Evolutionary conservation across 176 grass and related monocot genomes (phyloP).

Genomic region (Typha latifolia): DNA sequence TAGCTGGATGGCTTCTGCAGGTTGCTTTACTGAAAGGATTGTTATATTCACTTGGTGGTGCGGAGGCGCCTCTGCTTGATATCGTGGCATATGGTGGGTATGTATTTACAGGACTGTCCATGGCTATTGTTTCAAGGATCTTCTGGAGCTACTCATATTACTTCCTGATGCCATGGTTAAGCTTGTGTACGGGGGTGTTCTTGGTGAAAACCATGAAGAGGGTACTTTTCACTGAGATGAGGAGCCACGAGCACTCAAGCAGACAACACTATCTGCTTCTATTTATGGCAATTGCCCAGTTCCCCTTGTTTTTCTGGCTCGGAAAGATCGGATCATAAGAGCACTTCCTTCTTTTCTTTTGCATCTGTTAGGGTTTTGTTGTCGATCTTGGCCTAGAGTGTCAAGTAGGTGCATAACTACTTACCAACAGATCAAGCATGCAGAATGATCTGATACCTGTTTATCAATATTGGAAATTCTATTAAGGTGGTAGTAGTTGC

Average conservation of each 20-base stretch:
- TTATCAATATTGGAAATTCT: no score
- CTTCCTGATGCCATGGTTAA: conserved; percentile 66
- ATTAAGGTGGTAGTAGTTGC: no score
- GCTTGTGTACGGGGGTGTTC: conserved; percentile 76
- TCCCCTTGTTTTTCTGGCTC: conserved; percentile 84
- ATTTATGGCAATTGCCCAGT: conserved; percentile 65
- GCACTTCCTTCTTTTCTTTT: no score
- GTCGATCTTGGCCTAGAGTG: no score
- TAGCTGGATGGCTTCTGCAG: conserved; percentile 70
- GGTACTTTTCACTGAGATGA: conserved; percentile 58
- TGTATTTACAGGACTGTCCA: conserved; percentile 47
- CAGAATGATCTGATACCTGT: no score
- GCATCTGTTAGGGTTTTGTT: no score
- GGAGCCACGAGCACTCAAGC: conserved; percentile 52
- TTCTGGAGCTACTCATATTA: conserved; percentile 63
- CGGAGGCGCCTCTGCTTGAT: conserved; percentile 77
- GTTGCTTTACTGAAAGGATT: conserved; percentile 54
- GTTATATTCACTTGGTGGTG: conserved; percentile 56
- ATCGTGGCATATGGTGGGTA: conserved; percentile 77
- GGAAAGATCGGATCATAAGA: conserved; percentile 47
- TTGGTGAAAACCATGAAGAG: conserved; percentile 83
- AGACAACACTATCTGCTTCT: conserved; percentile 74
- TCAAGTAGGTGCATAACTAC: no score
- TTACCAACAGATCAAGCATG: no score
- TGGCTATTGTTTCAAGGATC: conserved; percentile 40